These are phyloP conservation scores for Inga leiocalycina DNA, from an alignment of 306 rosid species.

Conservation along the genomic window DNA sequence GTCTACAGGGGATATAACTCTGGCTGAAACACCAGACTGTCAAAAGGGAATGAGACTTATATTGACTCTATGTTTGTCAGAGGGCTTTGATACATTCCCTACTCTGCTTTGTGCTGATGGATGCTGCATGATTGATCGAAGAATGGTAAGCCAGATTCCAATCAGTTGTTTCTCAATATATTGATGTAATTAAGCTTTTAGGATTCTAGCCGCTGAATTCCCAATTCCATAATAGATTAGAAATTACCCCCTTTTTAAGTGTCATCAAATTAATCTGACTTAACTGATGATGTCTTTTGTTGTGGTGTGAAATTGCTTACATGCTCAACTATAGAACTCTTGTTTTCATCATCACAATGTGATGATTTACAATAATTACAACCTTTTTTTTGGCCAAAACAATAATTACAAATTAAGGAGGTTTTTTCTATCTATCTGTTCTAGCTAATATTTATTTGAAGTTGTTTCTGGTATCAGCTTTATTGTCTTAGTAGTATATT, in stretches of 20 bases:
- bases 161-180: conserved; percentile 17
- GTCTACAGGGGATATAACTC: conserved; percentile 80
- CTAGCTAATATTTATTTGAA: neutral
- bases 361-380: neutral
- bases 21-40: conserved; percentile 75
- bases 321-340: neutral
- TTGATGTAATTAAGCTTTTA: conserved; percentile 3
- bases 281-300: neutral
- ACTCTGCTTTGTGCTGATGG: conserved; percentile 96
- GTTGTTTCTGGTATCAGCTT: neutral
- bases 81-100: conserved; percentile 93
- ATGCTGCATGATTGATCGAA: conserved; percentile 85
- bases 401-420: neutral
- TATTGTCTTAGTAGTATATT: neutral
- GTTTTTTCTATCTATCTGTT: neutral
- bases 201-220: neutral
- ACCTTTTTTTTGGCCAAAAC: neutral
- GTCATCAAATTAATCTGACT: neutral
- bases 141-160: conserved; percentile 68
- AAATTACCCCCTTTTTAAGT: neutral
- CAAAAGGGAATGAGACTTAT: conserved; percentile 94
- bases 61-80: conserved; percentile 81
- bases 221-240: neutral
- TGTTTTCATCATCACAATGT: neutral
- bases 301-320: neutral